These are phyloP conservation scores for Isabelozyma rhagii DNA, from an alignment of 805 yeast genomes.

Conservation along the genomic window DNA sequence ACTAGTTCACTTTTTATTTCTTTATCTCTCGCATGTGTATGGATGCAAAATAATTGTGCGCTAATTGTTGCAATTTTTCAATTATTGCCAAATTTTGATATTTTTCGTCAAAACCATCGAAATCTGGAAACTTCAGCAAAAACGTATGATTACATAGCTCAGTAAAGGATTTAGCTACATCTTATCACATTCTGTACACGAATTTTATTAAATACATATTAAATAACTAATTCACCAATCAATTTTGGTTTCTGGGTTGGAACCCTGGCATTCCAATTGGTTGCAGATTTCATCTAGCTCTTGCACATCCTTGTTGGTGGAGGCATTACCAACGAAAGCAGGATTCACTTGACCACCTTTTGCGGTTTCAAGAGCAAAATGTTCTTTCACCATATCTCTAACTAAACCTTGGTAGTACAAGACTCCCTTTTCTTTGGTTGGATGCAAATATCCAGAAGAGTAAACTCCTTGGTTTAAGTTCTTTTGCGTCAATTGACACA, in stretches of 20 bases:
- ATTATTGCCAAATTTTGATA: too few relatives aligned
- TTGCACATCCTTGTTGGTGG: constrained; percentile 38
- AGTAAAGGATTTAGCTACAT: not conserved
- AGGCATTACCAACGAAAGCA: constrained; percentile 42
- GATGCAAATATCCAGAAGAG: constrained; percentile 57
- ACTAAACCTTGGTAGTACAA: constrained; percentile 54
- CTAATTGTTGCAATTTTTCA: too few relatives aligned
- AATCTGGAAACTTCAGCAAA: not conserved
- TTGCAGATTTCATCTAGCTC: constrained; percentile 51
- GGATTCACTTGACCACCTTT: constrained; percentile 51
- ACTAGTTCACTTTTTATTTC: too few relatives aligned
- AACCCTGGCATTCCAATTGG: constrained; percentile 48
- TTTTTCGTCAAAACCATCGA: not conserved
- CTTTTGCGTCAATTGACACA: constrained; percentile 58
- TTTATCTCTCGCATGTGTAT: too few relatives aligned
- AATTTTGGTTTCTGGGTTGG: constrained; percentile 14
- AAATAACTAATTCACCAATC: not conserved
- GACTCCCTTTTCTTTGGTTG: constrained; percentile 57
- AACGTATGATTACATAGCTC: too few relatives aligned
- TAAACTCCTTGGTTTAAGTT: constrained; percentile 61
- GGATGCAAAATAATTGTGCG: not conserved
- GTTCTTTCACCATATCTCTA: constrained; percentile 56
- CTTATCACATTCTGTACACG: not conserved
- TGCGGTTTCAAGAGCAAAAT: constrained; percentile 43
- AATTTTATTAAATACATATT: not conserved